A percentile compares a stretch with the other conserved stretches of the same genome.
Conservation (phyloP, 1,284 basidiomycete genomes). For the Gastroboletus turbinatus region DNA sequence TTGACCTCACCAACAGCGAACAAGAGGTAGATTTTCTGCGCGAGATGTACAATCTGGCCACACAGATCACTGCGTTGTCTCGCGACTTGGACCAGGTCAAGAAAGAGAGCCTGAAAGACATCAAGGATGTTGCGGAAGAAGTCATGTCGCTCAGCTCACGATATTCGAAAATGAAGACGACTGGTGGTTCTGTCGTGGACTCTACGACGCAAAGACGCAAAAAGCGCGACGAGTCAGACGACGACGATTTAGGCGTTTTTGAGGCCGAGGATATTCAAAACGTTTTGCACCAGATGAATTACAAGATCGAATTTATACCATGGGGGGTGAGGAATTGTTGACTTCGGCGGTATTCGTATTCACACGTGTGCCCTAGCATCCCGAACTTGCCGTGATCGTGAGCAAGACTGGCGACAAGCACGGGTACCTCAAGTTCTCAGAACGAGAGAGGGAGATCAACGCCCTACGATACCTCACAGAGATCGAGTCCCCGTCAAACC, state of each 20-base stretch:
- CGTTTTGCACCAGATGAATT: constrained; percentile 3
- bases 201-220: neutral
- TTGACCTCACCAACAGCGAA: neutral
- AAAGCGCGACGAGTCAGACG: neutral
- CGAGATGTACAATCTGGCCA: constrained; percentile 4
- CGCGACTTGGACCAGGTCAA: neutral
- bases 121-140: neutral
- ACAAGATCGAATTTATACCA: constrained; percentile 4
- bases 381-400: neutral
- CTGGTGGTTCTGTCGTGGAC: neutral
- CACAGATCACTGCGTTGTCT: neutral
- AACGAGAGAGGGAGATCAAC: neutral
- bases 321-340: neutral
- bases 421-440: neutral
- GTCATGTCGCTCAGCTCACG: neutral
- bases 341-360: neutral
- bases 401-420: neutral
- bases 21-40: constrained; percentile 3
- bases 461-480: neutral
- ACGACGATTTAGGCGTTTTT: constrained; percentile 1
- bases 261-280: constrained; percentile 4
- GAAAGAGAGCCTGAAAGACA: neutral
- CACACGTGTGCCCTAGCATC: neutral
- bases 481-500: neutral
- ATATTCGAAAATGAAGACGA: neutral